Evolutionary conservation across 345 rosid species (phyloP).

Genomic region (Gossypium stocksii): DNA sequence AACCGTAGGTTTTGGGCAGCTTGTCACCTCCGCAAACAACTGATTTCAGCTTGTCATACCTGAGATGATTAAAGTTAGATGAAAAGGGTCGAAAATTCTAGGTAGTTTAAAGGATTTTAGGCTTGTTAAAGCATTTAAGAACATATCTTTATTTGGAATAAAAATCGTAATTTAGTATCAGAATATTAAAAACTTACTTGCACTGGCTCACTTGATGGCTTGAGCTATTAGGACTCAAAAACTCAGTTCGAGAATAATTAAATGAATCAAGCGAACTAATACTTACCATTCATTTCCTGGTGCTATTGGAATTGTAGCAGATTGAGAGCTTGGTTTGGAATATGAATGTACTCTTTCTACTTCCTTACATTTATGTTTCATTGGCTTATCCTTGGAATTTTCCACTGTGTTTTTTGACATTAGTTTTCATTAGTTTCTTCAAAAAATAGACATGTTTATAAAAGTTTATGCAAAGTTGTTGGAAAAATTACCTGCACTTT

Average conservation of each 20-base stretch:
- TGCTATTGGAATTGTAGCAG: slow-evolving; percentile 4
- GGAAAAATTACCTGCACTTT: slow-evolving; percentile 15
- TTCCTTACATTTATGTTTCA: slow-evolving; percentile 6
- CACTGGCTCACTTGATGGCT: no score
- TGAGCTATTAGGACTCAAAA: no score
- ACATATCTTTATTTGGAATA: no score
- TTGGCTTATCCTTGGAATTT: slow-evolving; percentile 11
- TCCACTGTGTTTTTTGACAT: slow-evolving; percentile 15
- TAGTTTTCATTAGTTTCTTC: background rate
- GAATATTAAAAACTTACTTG: no score
- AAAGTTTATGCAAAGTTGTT: background rate
- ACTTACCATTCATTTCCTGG: slow-evolving; percentile 19
- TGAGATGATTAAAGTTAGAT: background rate
- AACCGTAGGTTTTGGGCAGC: background rate
- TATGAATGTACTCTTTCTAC: slow-evolving; percentile 6
- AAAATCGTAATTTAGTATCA: no score
- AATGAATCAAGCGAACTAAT: background rate
- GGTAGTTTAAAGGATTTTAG: no score
- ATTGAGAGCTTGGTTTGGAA: slow-evolving; percentile 10
- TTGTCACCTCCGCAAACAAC: slow-evolving; percentile 3
- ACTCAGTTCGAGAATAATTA: background rate
- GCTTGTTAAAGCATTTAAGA: no score
- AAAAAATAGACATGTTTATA: background rate
- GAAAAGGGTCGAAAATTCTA: background rate
- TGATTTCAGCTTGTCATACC: slow-evolving; percentile 14